phyloP scores from a whole-genome alignment of 352 stramenopile species.

The Albugo candida region DNA sequence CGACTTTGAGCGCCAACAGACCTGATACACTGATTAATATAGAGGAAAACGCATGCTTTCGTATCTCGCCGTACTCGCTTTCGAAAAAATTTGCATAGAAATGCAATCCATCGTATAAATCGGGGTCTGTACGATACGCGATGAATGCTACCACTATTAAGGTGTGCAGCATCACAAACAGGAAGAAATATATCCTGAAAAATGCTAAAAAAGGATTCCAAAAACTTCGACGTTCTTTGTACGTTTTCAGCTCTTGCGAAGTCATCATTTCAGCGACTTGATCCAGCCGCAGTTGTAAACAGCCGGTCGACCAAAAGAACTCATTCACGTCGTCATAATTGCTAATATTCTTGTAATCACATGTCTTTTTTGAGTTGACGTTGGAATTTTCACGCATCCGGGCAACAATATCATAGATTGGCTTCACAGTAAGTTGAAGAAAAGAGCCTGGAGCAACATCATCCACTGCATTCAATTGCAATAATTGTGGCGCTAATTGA shows the following conservation, averaged over 20 bases:
- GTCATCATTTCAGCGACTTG: conserved; percentile 36
- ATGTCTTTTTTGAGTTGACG: neutral
- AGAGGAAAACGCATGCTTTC: conserved; percentile 46
- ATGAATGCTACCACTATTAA: conserved; percentile 50
- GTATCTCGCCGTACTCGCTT: conserved; percentile 26
- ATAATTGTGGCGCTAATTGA: conserved; percentile 39
- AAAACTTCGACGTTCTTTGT: conserved; percentile 71
- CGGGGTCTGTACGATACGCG: conserved; percentile 34
- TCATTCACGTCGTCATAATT: conserved; percentile 84
- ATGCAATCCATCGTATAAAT: conserved; percentile 13
- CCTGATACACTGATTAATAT: conserved; percentile 40
- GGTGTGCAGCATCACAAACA: conserved; percentile 49
- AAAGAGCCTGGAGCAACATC: conserved; percentile 36
- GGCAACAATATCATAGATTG: conserved; percentile 55
- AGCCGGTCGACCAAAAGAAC: conserved; percentile 62
- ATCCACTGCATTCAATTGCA: conserved; percentile 31
- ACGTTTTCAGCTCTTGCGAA: conserved; percentile 36
- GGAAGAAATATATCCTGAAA: conserved; percentile 70
- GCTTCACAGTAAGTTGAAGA: conserved; percentile 40
- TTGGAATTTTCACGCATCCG: conserved; percentile 45
- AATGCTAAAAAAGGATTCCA: conserved; percentile 73
- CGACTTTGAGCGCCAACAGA: conserved; percentile 37
- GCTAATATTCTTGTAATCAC: conserved; percentile 59
- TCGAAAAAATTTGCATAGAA: conserved; percentile 52
- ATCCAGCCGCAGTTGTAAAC: conserved; percentile 46